phyloP scores from a whole-genome alignment of 768 basidiomycete genomes.

The Lepiota subincarnata region DNA sequence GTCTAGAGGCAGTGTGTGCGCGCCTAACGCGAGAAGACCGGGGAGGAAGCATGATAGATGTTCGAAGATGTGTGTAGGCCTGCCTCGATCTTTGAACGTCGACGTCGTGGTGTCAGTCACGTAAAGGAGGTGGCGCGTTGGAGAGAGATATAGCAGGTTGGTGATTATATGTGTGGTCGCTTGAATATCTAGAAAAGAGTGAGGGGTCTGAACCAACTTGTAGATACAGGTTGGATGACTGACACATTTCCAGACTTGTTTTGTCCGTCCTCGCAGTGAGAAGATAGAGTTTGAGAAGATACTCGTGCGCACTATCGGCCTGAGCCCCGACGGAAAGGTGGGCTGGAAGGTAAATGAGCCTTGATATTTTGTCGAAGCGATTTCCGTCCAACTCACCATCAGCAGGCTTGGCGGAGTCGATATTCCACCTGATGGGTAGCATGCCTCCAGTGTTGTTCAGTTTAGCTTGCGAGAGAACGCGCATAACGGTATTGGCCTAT shows the following conservation, averaged over 20 bases:
- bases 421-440: slow-evolving; percentile 58
- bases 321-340: slow-evolving; percentile 59
- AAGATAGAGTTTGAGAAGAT: slow-evolving; percentile 70
- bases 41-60: slow-evolving; percentile 79
- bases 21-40: slow-evolving; percentile 70
- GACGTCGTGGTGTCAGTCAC: slow-evolving; percentile 48
- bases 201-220: neutral
- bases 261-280: slow-evolving; percentile 61
- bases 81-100: slow-evolving; percentile 23
- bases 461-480: slow-evolving; percentile 43
- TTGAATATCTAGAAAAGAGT: slow-evolving; percentile 45
- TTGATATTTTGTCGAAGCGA: neutral
- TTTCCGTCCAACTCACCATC: slow-evolving; percentile 36
- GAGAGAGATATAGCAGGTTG: slow-evolving; percentile 64
- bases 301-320: slow-evolving; percentile 76
- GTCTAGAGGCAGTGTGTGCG: slow-evolving; percentile 54
- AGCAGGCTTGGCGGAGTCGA: slow-evolving; percentile 39
- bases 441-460: slow-evolving; percentile 50
- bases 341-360: slow-evolving; percentile 20
- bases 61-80: slow-evolving; percentile 53
- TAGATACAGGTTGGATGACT: slow-evolving; percentile 17
- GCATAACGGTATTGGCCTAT: slow-evolving; percentile 48
- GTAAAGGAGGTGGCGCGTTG: slow-evolving; percentile 61
- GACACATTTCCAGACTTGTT: slow-evolving; percentile 63
- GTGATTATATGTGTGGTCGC: slow-evolving; percentile 59